A percentile compares a stretch with the other conserved stretches of the same genome.
Evolutionary conservation across 2,329 filamentous ascomycete genomes (phyloP).

Genomic region (Hyphodiscus sp.): DNA sequence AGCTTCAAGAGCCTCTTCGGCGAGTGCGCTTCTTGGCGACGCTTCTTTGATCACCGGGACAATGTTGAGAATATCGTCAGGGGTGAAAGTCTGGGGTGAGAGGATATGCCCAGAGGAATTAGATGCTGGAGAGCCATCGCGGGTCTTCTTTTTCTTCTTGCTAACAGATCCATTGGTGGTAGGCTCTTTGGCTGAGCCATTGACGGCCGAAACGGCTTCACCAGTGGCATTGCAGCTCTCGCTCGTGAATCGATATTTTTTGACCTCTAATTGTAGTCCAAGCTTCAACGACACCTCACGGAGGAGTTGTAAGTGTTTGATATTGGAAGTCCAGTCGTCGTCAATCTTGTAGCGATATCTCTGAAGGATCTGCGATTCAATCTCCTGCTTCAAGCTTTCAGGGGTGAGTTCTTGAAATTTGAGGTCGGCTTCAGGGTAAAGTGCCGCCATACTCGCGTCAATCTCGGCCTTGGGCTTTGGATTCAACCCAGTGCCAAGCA

Average conservation of each 20-base stretch:
- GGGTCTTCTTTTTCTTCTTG: conserved; percentile 55
- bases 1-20: conserved; percentile 92
- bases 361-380: conserved; percentile 63
- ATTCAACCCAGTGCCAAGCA: conserved; percentile 74
- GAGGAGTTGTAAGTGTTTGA: conserved; percentile 76
- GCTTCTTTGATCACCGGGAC: conserved; percentile 96
- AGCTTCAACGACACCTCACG: conserved; percentile 86
- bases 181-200: conserved; percentile 38
- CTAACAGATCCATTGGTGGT: conserved; percentile 24
- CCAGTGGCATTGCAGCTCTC: conserved; percentile 34
- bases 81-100: conserved; percentile 58
- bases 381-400: conserved; percentile 58
- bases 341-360: conserved; percentile 74
- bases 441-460: conserved; percentile 62
- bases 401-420: conserved; percentile 75
- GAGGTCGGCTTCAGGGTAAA: conserved; percentile 80
- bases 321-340: conserved; percentile 56
- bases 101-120: conserved; percentile 37
- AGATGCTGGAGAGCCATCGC: conserved; percentile 42
- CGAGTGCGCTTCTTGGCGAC: conserved; percentile 79
- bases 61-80: conserved; percentile 85
- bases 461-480: conserved; percentile 70
- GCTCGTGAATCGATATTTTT: conserved; percentile 61
- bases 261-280: conserved; percentile 79
- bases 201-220: conserved; percentile 30